Evolutionary conservation across 2,329 filamentous ascomycete species (phyloP).

Genomic region (Penicillium griseofulvum): DNA sequence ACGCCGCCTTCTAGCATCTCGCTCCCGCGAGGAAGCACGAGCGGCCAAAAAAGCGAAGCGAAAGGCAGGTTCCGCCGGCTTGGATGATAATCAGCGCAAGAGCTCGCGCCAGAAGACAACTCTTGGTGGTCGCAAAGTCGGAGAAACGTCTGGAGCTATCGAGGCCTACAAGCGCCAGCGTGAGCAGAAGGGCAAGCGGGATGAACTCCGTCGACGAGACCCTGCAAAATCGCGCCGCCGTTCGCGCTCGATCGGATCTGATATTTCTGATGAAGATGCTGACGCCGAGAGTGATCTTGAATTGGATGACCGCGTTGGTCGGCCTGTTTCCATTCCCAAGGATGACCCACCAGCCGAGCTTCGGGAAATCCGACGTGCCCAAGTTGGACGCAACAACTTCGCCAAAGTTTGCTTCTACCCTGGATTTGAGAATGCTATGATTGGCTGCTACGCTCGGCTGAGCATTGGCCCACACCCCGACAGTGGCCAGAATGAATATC

Average conservation of each 20-base stretch:
- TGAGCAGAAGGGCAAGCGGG: constrained; percentile 55
- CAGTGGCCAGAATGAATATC: constrained; percentile 74
- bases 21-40: constrained; percentile 61
- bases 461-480: constrained; percentile 74
- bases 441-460: constrained; percentile 80
- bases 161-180: constrained; percentile 65
- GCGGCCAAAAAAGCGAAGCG: constrained; percentile 59
- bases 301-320: constrained; percentile 61
- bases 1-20: constrained; percentile 69
- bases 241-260: constrained; percentile 62
- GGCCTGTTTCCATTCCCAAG: constrained; percentile 53
- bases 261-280: constrained; percentile 59
- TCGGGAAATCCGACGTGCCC: constrained; percentile 77
- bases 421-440: constrained; percentile 77
- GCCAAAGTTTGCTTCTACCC: constrained; percentile 91
- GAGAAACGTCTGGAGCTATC: constrained; percentile 69
- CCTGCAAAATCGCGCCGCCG: constrained; percentile 51
- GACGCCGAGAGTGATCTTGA: constrained; percentile 78
- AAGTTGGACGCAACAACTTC: constrained; percentile 82
- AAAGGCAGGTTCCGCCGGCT: constrained; percentile 73
- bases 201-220: constrained; percentile 47
- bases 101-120: constrained; percentile 69
- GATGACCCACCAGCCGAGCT: constrained; percentile 70
- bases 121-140: constrained; percentile 62
- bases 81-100: constrained; percentile 75